phyloP scores from a whole-genome alignment of 805 yeast genomes.

The Kodamaea fukazawae region DNA sequence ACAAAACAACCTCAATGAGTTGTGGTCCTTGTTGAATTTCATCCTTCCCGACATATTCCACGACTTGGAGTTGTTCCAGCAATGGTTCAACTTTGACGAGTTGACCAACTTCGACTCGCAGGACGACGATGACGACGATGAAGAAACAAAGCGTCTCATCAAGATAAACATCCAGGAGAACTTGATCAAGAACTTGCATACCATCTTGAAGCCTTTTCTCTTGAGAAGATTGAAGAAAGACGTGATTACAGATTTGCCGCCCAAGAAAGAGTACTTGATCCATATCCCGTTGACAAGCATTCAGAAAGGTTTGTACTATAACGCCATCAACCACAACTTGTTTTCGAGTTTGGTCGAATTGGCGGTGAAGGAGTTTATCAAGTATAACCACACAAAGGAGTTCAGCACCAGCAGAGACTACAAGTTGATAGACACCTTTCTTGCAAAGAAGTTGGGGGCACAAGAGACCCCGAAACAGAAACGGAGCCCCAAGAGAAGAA shows the following conservation, averaged over 20 bases:
- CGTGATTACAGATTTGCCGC: constrained; percentile 68
- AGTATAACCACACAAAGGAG: constrained; percentile 28
- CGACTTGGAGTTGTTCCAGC: constrained; percentile 84
- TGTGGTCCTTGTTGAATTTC: constrained; percentile 90
- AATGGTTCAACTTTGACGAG: constrained; percentile 87
- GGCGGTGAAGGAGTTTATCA: constrained; percentile 51
- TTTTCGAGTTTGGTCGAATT: constrained; percentile 44
- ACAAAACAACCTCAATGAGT: constrained; percentile 84
- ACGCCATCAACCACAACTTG: constrained; percentile 46
- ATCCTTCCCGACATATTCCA: constrained; percentile 90
- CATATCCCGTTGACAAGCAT: constrained; percentile 63
- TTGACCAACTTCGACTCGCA: constrained; percentile 36
- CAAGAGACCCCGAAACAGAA: too few species aligned
- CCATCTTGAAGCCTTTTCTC: constrained; percentile 84
- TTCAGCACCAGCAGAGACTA: constrained; percentile 19
- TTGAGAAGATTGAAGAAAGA: constrained; percentile 76
- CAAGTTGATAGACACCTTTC: constrained; percentile 37
- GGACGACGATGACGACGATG: constrained; percentile 28
- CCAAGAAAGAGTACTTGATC: constrained; percentile 84
- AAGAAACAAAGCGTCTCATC: constrained; percentile 49
- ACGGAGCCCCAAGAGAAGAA: constrained; percentile 9
- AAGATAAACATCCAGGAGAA: constrained; percentile 51
- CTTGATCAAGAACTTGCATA: constrained; percentile 74
- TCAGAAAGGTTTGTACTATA: constrained; percentile 64
- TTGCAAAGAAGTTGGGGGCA: constrained; percentile 37